Evolutionary conservation across 768 basidiomycete genomes (phyloP).

Genomic region (Kwoniella newhampshirensis): DNA sequence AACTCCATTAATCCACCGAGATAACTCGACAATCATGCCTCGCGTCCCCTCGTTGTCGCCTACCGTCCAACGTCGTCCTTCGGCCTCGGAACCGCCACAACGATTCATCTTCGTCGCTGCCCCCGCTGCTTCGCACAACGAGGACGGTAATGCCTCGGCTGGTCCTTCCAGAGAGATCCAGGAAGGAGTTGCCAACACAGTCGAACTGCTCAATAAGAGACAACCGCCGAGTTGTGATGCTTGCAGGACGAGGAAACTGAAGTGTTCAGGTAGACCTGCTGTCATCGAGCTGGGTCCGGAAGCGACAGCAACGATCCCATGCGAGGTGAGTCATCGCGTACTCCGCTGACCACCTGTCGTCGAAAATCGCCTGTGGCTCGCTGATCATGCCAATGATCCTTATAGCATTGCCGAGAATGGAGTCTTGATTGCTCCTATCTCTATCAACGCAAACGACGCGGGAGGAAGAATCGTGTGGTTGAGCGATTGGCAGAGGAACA

Average conservation of each 20-base stretch:
- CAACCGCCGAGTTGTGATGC: constrained; percentile 37
- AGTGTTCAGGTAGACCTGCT: constrained; percentile 29
- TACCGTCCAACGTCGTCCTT: constrained; percentile 3
- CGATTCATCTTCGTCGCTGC: constrained; percentile 15
- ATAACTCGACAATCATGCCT: constrained; percentile 10
- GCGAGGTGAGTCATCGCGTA: constrained; percentile 27
- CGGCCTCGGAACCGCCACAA: neutral
- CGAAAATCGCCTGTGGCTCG: no score
- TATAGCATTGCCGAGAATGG: constrained; percentile 35
- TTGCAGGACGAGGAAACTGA: constrained; percentile 35
- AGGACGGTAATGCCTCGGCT: constrained; percentile 1
- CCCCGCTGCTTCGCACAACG: no score
- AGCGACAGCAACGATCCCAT: constrained; percentile 23
- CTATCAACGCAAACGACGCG: constrained; percentile 33
- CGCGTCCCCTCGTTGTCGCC: constrained; percentile 11
- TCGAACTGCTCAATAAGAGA: constrained; percentile 15
- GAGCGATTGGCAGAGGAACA: constrained; percentile 31
- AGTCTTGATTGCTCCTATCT: constrained; percentile 30
- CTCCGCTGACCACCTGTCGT: no score
- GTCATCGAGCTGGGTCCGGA: constrained; percentile 23
- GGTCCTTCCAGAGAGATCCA: constrained; percentile 2
- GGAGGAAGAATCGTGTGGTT: constrained; percentile 30
- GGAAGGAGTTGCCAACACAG: constrained; percentile 2
- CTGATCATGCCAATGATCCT: neutral
- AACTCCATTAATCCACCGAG: constrained; percentile 4